Conservation (phyloP, 306 rosid species). For the Canavalia ensiformis region DNA sequence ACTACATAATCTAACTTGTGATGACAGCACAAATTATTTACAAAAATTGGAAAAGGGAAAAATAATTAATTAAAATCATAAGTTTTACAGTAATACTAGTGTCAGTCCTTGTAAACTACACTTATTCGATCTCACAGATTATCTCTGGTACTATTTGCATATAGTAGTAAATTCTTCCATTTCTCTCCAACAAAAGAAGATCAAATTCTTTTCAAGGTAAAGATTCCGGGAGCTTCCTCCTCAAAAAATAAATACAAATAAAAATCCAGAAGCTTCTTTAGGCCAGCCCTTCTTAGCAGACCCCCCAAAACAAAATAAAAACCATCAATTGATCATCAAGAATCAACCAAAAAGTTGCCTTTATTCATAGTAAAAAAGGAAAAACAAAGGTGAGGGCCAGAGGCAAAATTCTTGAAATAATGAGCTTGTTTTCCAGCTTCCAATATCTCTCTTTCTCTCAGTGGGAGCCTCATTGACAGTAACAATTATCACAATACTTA, state of each 20-base stretch:
- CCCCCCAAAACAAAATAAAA: slow-evolving; percentile 7
- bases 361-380: background rate
- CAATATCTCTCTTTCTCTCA: slow-evolving; percentile 31
- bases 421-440: slow-evolving; percentile 14
- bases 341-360: background rate
- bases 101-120: background rate
- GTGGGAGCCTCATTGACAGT: slow-evolving; percentile 39
- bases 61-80: background rate
- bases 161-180: background rate
- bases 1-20: background rate
- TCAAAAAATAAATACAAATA: too few species aligned
- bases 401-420: slow-evolving; percentile 33
- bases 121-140: slow-evolving; percentile 29
- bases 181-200: slow-evolving; percentile 3
- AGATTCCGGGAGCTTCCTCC: background rate
- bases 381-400: background rate
- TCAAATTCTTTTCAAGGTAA: background rate
- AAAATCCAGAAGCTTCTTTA: background rate
- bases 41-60: slow-evolving; percentile 16
- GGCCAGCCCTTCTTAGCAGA: background rate
- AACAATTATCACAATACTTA: slow-evolving; percentile 14
- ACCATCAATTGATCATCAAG: slow-evolving; percentile 21
- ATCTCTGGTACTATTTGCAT: background rate
- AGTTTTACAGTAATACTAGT: background rate
- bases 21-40: background rate